Conservation (phyloP, 306 rosid species). For the Fagus sylvatica region DNA sequence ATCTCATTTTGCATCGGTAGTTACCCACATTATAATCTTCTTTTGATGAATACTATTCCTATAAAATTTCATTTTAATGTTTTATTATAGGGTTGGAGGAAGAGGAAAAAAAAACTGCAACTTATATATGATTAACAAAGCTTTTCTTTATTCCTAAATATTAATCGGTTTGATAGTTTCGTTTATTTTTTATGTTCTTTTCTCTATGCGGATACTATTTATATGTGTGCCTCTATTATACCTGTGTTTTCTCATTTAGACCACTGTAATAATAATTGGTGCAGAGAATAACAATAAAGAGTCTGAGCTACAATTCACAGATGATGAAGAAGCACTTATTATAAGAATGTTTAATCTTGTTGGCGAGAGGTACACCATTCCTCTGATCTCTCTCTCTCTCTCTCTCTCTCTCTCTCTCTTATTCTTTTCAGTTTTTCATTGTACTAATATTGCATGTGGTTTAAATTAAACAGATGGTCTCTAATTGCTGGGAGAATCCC, state of each 20-base stretch:
- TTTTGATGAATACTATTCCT: too few species aligned
- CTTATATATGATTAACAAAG: too few species aligned
- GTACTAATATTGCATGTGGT: background rate
- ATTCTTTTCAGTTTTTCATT: background rate
- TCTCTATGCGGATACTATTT: background rate
- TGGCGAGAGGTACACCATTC: background rate
- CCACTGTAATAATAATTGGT: background rate
- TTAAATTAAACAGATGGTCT: slow-evolving; percentile 6
- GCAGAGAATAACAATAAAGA: background rate
- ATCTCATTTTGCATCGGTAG: too few species aligned
- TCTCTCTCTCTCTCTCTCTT: background rate
- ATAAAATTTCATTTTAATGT: too few species aligned
- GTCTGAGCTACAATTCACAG: background rate
- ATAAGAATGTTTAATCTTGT: slow-evolving; percentile 12
- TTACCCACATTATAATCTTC: too few species aligned
- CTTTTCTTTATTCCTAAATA: too few species aligned
- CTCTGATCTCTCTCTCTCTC: background rate
- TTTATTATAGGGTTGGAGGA: too few species aligned
- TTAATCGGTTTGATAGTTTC: background rate
- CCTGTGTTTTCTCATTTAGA: background rate
- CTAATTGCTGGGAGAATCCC: slow-evolving; percentile 16
- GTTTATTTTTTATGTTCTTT: background rate
- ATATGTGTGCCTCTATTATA: background rate
- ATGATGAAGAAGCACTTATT: background rate
- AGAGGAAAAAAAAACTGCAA: too few species aligned